A percentile compares a stretch with the other conserved stretches of the same genome.
Evolutionary conservation across 2,329 filamentous ascomycete genomes (phyloP).

Genomic region (Apiospora saccharicola): DNA sequence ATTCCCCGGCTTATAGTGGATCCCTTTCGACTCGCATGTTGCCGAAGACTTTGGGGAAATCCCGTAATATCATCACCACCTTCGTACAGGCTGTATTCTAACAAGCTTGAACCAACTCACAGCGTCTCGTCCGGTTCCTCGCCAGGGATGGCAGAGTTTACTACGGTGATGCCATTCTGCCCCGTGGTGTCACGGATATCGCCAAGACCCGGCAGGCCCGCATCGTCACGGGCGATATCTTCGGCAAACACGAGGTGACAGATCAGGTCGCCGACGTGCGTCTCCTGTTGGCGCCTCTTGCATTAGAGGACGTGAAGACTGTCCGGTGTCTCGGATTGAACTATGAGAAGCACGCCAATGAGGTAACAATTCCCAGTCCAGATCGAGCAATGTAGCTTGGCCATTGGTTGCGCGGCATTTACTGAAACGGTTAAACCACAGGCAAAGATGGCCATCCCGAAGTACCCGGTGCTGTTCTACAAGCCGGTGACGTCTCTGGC

Average conservation of each 20-base stretch:
- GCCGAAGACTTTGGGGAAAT: not conserved
- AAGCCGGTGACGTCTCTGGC: constrained; percentile 73
- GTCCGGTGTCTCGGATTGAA: constrained; percentile 76
- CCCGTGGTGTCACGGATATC: constrained; percentile 65
- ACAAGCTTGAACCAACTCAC: not conserved
- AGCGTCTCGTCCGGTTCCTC: constrained; percentile 78
- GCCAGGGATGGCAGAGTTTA: constrained; percentile 73
- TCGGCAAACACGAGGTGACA: constrained; percentile 69
- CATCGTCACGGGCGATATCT: constrained; percentile 71
- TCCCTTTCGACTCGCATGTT: not conserved
- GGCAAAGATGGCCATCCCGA: constrained; percentile 72
- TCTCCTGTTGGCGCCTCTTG: constrained; percentile 69
- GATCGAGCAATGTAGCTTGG: not conserved
- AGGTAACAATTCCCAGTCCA: constrained; percentile 48
- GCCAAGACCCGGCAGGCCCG: constrained; percentile 66
- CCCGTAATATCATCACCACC: not conserved
- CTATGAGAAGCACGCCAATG: constrained; percentile 75
- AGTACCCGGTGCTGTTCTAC: constrained; percentile 77
- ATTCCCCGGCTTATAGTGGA: not conserved
- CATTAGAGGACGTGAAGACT: constrained; percentile 67
- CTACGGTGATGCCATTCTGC: constrained; percentile 78
- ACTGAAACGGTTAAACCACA: constrained; percentile 32
- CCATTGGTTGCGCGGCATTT: not conserved
- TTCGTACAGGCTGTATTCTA: not conserved
- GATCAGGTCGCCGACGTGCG: constrained; percentile 64